phyloP scores from a whole-genome alignment of 2,329 filamentous ascomycete species.

The Colletotrichum lupini region DNA sequence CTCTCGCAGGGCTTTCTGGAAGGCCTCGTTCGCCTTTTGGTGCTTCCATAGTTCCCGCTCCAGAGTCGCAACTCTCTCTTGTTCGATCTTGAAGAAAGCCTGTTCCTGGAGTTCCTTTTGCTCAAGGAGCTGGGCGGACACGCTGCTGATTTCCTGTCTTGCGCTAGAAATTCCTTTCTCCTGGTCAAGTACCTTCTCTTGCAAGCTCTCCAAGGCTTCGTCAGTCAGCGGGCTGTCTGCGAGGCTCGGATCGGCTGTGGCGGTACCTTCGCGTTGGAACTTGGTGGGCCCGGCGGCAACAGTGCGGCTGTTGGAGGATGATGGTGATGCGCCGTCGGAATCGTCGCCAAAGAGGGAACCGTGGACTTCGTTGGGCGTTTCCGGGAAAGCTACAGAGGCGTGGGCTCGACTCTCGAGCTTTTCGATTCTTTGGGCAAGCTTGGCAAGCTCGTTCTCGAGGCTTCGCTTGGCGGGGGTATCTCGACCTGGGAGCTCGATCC shows the following conservation, averaged over 20 bases:
- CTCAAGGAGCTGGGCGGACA: slow-evolving; percentile 86
- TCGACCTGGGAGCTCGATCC: slow-evolving; percentile 79
- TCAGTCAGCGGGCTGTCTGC: slow-evolving; percentile 53
- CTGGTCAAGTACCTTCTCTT: slow-evolving; percentile 93
- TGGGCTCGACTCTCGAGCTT: slow-evolving; percentile 84
- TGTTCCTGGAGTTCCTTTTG: slow-evolving; percentile 88
- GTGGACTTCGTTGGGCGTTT: slow-evolving; percentile 82
- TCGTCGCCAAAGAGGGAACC: slow-evolving; percentile 73
- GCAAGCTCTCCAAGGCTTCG: slow-evolving; percentile 85
- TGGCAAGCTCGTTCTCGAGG: slow-evolving; percentile 85
- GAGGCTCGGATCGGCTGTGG: slow-evolving; percentile 39
- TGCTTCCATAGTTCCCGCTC: slow-evolving; percentile 97
- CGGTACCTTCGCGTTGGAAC: slow-evolving; percentile 38
- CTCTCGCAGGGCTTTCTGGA: slow-evolving; percentile 95
- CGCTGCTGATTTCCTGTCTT: slow-evolving; percentile 84
- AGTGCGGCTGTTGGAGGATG: slow-evolving; percentile 54
- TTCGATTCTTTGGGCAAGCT: slow-evolving; percentile 81
- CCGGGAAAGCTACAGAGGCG: slow-evolving; percentile 73
- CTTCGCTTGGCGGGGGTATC: slow-evolving; percentile 79
- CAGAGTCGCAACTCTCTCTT: slow-evolving; percentile 86
- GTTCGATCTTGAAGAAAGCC: slow-evolving; percentile 84
- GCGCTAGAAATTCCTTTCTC: slow-evolving; percentile 91
- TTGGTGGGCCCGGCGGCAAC: slow-evolving; percentile 26
- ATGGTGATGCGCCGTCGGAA: slow-evolving; percentile 56
- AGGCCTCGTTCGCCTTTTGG: slow-evolving; percentile 97